Evolutionary conservation across 768 basidiomycete genomes (phyloP), one percentile per base, ranked within the genome.

Genomic region (Kwoniella dejecticola): DNA sequence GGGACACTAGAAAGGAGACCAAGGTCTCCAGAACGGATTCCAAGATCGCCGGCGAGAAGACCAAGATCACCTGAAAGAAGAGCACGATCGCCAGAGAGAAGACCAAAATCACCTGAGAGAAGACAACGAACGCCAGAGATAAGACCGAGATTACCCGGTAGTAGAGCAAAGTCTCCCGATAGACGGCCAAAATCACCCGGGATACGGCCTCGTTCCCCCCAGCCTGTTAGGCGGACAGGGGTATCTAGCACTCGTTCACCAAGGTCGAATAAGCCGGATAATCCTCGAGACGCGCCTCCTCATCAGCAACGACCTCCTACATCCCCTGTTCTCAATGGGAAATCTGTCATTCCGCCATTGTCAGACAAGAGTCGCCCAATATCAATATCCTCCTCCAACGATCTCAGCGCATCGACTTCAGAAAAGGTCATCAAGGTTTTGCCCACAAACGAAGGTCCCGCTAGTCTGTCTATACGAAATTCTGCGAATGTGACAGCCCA

Each of bases 11-110:
- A 33, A 31, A 50, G 27, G 29, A 30, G 17, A n/a, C 29, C 30
- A 2, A 30, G 27, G 10, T 33, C 48, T 5, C 30, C 48, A 31
- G n/a, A 50, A 17, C 15, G 19, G 27, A 47, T 3, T 24, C 41
- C 17, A 2, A 33, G 48, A 50, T 50, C 48, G 19, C 48, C 48
- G 10, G n/a, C n/a, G 19, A 50, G 48, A 23, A 49, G 29, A 42
- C 41, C 41, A 4, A n/a, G 30, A 30, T 50, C 48, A 31, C 48
- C 48, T n/a, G 30, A 30, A 31, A 50, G 48, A 19, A 49, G 17
- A 30, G 29, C 48, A 10, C 27, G 30, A 29, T 49, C 48, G 17
- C 48, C 26, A n/a, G 48, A 29, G 3, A 49, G 48, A 31, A 31
- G 13, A 42, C 41, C 41, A 4, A n/a, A 24, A 30, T 50, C 48